Conservation (phyloP, 2,329 filamentous ascomycete species). For the Emydomyces testavorans region DNA sequence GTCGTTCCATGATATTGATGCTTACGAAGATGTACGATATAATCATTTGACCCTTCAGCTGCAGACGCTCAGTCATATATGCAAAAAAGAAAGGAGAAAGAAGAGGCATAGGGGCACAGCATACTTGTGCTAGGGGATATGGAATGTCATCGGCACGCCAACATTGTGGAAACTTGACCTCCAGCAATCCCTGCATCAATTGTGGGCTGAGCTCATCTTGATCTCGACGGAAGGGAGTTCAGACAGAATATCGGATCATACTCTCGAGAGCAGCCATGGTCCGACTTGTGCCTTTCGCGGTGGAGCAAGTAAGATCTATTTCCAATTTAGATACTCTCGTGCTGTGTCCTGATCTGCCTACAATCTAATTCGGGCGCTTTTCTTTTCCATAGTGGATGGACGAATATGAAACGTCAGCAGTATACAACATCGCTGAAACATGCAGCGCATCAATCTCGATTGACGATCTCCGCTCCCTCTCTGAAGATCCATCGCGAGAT, state of each 20-base stretch:
- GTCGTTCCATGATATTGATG: too few relatives aligned
- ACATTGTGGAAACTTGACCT: too few relatives aligned
- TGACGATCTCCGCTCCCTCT: conserved; percentile 41
- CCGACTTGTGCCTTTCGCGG: conserved; percentile 37
- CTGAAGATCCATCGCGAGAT: conserved; percentile 28
- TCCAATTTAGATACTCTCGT: neutral
- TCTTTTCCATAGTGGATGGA: conserved; percentile 42
- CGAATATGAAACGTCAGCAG: conserved; percentile 42
- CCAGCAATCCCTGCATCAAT: too few relatives aligned
- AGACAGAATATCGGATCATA: neutral
- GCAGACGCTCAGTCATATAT: too few relatives aligned
- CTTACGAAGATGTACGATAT: too few relatives aligned
- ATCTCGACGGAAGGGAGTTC: neutral
- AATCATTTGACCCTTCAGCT: too few relatives aligned
- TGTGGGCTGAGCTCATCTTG: too few relatives aligned
- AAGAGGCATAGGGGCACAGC: too few relatives aligned
- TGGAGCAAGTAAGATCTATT: conserved; percentile 50
- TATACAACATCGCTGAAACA: conserved; percentile 48
- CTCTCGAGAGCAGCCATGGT: conserved; percentile 25
- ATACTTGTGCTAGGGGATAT: too few relatives aligned
- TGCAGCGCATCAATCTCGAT: conserved; percentile 47
- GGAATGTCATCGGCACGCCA: too few relatives aligned
- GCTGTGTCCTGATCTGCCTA: neutral
- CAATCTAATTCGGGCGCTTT: neutral
- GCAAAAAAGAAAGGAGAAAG: too few relatives aligned